Evolutionary conservation across 2,329 filamentous ascomycete genomes (phyloP).

Genomic region (Aspergillus cejpii): DNA sequence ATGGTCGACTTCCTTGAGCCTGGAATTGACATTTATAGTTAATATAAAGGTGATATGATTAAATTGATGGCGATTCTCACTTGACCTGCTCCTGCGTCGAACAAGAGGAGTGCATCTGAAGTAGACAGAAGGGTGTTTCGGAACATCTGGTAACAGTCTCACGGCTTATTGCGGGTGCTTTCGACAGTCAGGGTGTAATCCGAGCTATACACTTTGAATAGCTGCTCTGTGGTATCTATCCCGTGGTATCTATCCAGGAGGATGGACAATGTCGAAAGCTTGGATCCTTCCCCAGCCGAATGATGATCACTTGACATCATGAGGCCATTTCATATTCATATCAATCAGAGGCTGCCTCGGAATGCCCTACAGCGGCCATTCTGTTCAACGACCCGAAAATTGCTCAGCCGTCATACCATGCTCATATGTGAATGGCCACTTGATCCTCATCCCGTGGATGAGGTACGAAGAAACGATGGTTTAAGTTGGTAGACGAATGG

Average conservation of each 20-base stretch:
- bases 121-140: constrained; percentile 20
- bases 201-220: constrained; percentile 1
- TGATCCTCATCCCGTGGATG: not conserved
- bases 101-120: constrained; percentile 23
- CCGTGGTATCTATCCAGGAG: not conserved
- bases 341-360: not conserved
- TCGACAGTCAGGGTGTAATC: not conserved
- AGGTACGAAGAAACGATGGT: too few species aligned
- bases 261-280: not conserved
- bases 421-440: not conserved
- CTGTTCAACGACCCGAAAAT: too few species aligned
- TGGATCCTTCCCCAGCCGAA: not conserved
- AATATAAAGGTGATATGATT: too few species aligned
- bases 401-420: not conserved
- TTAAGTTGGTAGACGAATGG: too few species aligned
- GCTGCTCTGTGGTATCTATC: not conserved
- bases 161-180: constrained; percentile 2
- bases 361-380: too few species aligned
- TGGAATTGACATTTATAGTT: constrained; percentile 4
- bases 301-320: constrained; percentile 30
- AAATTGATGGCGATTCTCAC: constrained; percentile 9
- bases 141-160: constrained; percentile 18
- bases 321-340: not conserved
- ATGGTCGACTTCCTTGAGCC: constrained; percentile 26
- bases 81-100: constrained; percentile 28